Evolutionary conservation across 352 stramenopile species (phyloP).

Genomic region (Phytophthora melonis): DNA sequence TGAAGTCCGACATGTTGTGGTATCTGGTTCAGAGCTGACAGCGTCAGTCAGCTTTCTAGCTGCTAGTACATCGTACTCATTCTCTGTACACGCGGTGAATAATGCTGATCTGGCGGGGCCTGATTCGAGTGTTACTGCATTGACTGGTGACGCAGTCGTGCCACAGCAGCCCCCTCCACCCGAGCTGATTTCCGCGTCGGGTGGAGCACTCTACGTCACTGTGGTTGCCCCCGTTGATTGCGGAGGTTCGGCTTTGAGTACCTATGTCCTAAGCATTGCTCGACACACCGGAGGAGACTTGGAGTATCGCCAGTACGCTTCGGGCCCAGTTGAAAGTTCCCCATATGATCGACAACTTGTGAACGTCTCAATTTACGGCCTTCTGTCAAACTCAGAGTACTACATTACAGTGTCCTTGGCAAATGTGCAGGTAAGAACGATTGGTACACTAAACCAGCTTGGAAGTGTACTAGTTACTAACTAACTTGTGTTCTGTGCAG

Average conservation of each 20-base stretch:
- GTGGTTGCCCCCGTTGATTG: slow-evolving; percentile 49
- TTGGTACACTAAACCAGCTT: background rate
- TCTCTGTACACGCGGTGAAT: slow-evolving; percentile 47
- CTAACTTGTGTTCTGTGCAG: slow-evolving; percentile 25
- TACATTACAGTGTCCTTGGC: slow-evolving; percentile 34
- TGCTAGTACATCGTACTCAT: slow-evolving; percentile 35
- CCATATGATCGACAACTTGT: slow-evolving; percentile 23
- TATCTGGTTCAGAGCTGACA: slow-evolving; percentile 13
- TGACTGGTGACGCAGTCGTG: slow-evolving; percentile 20
- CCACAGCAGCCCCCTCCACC: slow-evolving; percentile 39
- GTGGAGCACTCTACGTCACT: slow-evolving; percentile 50
- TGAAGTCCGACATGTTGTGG: slow-evolving; percentile 11
- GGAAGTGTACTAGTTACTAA: background rate
- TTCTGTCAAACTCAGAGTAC: slow-evolving; percentile 51
- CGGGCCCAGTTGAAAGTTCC: slow-evolving; percentile 4
- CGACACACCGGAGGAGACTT: slow-evolving; percentile 27
- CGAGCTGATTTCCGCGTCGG: slow-evolving; percentile 47
- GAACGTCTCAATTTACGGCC: slow-evolving; percentile 40
- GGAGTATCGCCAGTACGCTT: slow-evolving; percentile 27
- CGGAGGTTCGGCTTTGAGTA: slow-evolving; percentile 39
- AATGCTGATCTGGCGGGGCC: slow-evolving; percentile 20
- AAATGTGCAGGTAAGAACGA: slow-evolving; percentile 25
- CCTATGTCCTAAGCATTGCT: slow-evolving; percentile 44
- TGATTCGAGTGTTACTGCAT: background rate
- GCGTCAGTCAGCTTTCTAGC: slow-evolving; percentile 36